Conservation (phyloP, 768 basidiomycete genomes). For the Sistotremastrum niveocremeum region DNA sequence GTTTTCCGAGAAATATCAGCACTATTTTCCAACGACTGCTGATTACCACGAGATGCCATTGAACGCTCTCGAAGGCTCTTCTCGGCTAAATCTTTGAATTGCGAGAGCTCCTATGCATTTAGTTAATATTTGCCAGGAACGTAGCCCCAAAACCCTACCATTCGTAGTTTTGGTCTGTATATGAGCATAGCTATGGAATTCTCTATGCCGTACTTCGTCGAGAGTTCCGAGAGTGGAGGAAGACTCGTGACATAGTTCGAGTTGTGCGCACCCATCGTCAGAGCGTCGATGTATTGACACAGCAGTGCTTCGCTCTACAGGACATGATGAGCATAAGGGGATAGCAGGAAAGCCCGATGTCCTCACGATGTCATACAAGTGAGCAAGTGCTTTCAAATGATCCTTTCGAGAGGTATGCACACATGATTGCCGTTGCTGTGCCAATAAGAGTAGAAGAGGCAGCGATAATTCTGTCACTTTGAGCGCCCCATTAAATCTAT, state of each 20-base stretch:
- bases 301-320: constrained; percentile 78
- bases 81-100: too few species aligned
- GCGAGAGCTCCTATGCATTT: too few species aligned
- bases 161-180: constrained; percentile 65
- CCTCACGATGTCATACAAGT: constrained; percentile 81
- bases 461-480: constrained; percentile 66
- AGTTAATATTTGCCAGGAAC: too few species aligned
- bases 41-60: too few species aligned
- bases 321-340: constrained; percentile 5
- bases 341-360: constrained; percentile 8
- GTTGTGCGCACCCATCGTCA: constrained; percentile 57
- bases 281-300: constrained; percentile 81
- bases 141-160: too few species aligned
- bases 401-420: constrained; percentile 62
- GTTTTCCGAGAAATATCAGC: too few species aligned
- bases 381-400: constrained; percentile 74
- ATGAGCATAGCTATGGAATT: constrained; percentile 91
- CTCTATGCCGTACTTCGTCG: constrained; percentile 63
- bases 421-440: constrained; percentile 80
- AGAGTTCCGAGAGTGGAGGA: constrained; percentile 63
- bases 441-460: constrained; percentile 82
- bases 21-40: too few species aligned
- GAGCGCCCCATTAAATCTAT: constrained; percentile 46
- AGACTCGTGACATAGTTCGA: constrained; percentile 65
- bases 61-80: too few species aligned